Conservation (phyloP, 306 rosid species). For the Rosa lucieae region DNA sequence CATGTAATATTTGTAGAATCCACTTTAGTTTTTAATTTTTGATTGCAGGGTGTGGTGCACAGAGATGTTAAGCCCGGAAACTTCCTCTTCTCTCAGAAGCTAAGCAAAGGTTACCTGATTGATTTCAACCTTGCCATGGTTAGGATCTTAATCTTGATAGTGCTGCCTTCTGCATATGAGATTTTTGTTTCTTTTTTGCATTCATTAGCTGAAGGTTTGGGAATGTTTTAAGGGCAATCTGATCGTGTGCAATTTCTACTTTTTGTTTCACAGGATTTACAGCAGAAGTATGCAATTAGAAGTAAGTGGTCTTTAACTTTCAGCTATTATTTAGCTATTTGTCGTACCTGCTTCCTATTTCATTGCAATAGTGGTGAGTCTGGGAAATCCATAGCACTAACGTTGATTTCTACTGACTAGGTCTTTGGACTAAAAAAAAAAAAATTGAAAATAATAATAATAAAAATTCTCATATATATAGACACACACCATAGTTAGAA, state of each 20-base stretch:
- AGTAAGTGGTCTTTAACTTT: slow-evolving; percentile 44
- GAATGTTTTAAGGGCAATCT: not conserved
- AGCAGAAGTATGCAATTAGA: slow-evolving; percentile 41
- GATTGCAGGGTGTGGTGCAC: slow-evolving; percentile 23
- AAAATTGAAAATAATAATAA: not conserved
- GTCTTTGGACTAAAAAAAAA: not conserved
- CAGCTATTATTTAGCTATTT: slow-evolving; percentile 16
- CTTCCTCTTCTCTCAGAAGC: slow-evolving; percentile 20
- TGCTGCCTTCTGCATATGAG: not conserved
- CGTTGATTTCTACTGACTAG: not conserved
- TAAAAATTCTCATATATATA: not conserved
- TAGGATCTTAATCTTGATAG: slow-evolving; percentile 17
- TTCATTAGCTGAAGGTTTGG: not conserved
- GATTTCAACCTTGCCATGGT: slow-evolving; percentile 28
- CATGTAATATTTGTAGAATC: not conserved
- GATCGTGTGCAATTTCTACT: not conserved
- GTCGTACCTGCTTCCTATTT: slow-evolving; percentile 4
- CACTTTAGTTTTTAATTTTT: not conserved
- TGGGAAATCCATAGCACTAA: not conserved
- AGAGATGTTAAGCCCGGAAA: slow-evolving; percentile 29
- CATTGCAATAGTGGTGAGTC: slow-evolving; percentile 5
- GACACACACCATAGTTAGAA: not conserved
- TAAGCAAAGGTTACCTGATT: slow-evolving; percentile 21
- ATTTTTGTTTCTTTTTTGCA: not conserved
- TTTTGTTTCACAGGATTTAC: slow-evolving; percentile 35